Percentiles rank a stretch among this genome's conserved stretches.
Conservation (phyloP, 1,139 yeast species). For the Sugiyamaella sp. region DNA sequence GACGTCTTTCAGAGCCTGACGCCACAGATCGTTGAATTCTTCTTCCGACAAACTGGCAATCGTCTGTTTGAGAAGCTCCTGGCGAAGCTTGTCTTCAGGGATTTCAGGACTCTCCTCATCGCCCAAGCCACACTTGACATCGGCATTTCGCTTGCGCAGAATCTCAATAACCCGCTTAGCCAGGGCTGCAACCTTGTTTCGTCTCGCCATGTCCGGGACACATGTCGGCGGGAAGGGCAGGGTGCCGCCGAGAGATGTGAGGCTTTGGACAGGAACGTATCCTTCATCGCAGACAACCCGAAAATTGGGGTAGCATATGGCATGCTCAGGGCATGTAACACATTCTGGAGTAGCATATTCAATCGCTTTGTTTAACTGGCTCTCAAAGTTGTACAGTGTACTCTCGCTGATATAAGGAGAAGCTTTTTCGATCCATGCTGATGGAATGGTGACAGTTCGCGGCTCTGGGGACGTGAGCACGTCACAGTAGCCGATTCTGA, state of each 20-base stretch:
- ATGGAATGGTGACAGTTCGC: background rate
- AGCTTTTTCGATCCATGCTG: slow-evolving; percentile 3
- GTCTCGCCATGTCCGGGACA: slow-evolving; percentile 75
- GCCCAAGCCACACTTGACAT: slow-evolving; percentile 58
- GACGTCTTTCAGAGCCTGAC: slow-evolving; percentile 62
- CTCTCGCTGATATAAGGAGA: slow-evolving; percentile 22
- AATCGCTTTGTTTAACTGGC: slow-evolving; percentile 26
- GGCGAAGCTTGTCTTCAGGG: slow-evolving; percentile 37
- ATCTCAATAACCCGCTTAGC: slow-evolving; percentile 68
- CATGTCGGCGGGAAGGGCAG: slow-evolving; percentile 68
- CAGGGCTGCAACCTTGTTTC: slow-evolving; percentile 67
- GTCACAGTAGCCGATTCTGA: slow-evolving; percentile 44
- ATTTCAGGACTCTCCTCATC: slow-evolving; percentile 43
- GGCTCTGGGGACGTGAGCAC: slow-evolving; percentile 32
- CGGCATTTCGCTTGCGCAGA: slow-evolving; percentile 70
- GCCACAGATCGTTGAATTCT: slow-evolving; percentile 85
- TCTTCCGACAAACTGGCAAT: slow-evolving; percentile 53
- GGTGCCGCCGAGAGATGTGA: slow-evolving; percentile 57
- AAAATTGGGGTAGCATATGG: slow-evolving; percentile 66
- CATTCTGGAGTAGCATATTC: slow-evolving; percentile 61
- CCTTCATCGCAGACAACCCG: slow-evolving; percentile 71
- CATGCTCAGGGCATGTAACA: slow-evolving; percentile 78
- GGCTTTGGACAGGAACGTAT: slow-evolving; percentile 58
- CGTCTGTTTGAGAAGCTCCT: slow-evolving; percentile 36
- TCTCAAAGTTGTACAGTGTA: slow-evolving; percentile 4